Evolutionary conservation across 148 eudicot genomes (phyloP), one percentile per base, ranked within the genome.

Genomic region (Persicaria maculosa): DNA sequence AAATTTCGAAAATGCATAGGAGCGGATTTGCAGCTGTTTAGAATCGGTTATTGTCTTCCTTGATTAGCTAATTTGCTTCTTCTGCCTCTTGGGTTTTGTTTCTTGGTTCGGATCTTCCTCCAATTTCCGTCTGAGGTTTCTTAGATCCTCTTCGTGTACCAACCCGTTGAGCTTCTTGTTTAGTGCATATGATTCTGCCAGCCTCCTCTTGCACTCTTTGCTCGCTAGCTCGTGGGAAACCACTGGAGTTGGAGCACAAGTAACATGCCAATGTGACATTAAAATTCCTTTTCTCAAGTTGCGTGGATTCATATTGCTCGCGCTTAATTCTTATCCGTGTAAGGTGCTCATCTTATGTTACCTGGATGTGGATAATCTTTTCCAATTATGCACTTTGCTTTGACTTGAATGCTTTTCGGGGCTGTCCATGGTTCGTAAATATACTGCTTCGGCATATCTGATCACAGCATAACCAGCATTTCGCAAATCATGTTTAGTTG

Each of bases 381-480:
- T 73, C 98, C 98, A 61, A 93, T 87, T 44, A 91, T 84, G 85
- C 98, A 93, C 31, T 86, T 88, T 55, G 91, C 98, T 85, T 89
- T 89, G 12, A 78, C 69, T 84, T 93, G 98, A 57, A 93, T 77
- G 83, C 84, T 91, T 70, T 76, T 69, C 44, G 98, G 98, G 83
- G 98, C 97, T 20, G 90, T 89, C 98, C 98, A 93, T 20, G 97
- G 97, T 84, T 93, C 98, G 64, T 93, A 93, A 31, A 93, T 89
- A 79, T 85, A 93, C 79, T 91, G 87, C 90, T 84, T 91, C 4
- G 98, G 98, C 98, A 93, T 93, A 79, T 91, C 98, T 93, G 80
- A 61, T 71, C 44, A 81, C 48, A 6, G 17, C 67, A 67, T 22
- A 40, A 20, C 71, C 70, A 47, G 5, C 58, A 68, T 50, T 43